Evolutionary conservation across 2,329 filamentous ascomycete species (phyloP).

Genomic region (Claviceps quebecensis): DNA sequence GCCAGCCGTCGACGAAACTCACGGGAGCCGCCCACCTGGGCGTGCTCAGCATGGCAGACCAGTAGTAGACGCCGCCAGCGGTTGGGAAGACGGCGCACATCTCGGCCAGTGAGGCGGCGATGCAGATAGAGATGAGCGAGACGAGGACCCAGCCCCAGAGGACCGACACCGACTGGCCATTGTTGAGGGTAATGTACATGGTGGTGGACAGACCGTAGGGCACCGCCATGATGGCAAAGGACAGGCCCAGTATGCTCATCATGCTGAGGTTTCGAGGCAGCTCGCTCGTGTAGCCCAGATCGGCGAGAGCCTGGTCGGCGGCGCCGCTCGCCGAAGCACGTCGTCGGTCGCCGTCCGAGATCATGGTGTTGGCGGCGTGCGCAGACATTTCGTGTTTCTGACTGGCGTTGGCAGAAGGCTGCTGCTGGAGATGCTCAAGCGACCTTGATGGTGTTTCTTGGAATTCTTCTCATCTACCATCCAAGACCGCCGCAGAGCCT

Average conservation of each 20-base stretch:
- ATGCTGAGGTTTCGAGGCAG: slow-evolving; percentile 36
- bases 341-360: slow-evolving; percentile 2
- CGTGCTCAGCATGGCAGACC: slow-evolving; percentile 54
- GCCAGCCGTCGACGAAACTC: slow-evolving; percentile 63
- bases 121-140: slow-evolving; percentile 56
- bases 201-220: slow-evolving; percentile 36
- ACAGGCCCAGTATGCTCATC: slow-evolving; percentile 34
- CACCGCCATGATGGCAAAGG: slow-evolving; percentile 37
- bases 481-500: no score
- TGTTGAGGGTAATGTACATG: slow-evolving; percentile 43
- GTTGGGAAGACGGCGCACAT: slow-evolving; percentile 54
- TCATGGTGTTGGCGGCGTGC: neutral
- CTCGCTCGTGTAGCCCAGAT: slow-evolving; percentile 35
- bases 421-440: no score
- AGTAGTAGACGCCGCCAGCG: slow-evolving; percentile 56
- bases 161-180: slow-evolving; percentile 57
- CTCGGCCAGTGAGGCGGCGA: slow-evolving; percentile 58
- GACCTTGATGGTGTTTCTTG: no score
- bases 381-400: no score
- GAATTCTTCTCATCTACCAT: no score
- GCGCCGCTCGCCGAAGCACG: slow-evolving; percentile 9
- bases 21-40: slow-evolving; percentile 46
- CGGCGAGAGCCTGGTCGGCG: slow-evolving; percentile 30
- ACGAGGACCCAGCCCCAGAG: slow-evolving; percentile 56
- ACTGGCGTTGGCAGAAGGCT: no score